Evolutionary conservation across 148 eudicot genomes (phyloP).

Genomic region (Fagopyrum homotropicum): DNA sequence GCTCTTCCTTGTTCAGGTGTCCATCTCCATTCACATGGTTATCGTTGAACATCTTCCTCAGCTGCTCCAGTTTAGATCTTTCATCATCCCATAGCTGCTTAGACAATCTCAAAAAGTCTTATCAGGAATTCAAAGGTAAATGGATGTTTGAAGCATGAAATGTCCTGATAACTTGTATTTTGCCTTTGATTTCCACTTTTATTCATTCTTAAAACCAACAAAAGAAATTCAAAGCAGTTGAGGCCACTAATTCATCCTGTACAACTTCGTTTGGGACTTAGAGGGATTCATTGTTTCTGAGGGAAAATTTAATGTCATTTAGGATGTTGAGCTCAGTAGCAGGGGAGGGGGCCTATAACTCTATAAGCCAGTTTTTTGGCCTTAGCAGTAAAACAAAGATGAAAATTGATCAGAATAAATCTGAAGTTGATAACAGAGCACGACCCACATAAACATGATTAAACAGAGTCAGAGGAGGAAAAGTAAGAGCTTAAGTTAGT

Average conservation of each 20-base stretch:
- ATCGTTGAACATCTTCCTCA: too few species aligned
- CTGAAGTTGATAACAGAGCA: background rate
- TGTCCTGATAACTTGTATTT: conserved; percentile 45
- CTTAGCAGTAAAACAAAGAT: conserved; percentile 30
- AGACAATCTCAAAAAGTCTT: background rate
- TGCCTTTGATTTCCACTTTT: conserved; percentile 82
- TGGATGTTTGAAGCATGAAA: background rate
- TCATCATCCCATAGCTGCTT: background rate
- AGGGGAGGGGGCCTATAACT: conserved; percentile 79
- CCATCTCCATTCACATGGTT: too few species aligned
- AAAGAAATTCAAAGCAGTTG: too few species aligned
- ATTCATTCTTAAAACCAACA: conserved; percentile 69
- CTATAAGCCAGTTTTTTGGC: conserved; percentile 61
- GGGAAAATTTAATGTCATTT: conserved; percentile 53
- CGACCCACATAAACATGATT: background rate
- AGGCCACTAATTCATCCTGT: too few species aligned
- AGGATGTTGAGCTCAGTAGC: conserved; percentile 73
- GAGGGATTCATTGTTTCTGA: too few species aligned
- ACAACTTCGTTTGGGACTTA: too few species aligned
- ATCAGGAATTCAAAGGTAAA: background rate
- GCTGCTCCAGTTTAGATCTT: background rate
- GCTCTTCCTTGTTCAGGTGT: too few species aligned
- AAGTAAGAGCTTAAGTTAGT: background rate
- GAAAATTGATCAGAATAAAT: background rate
- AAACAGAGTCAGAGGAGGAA: background rate